A percentile compares a stretch with the other conserved stretches of the same genome.
Evolutionary conservation across 1,284 basidiomycete genomes (phyloP).

Genomic region (Ceratobasidium theobromae): DNA sequence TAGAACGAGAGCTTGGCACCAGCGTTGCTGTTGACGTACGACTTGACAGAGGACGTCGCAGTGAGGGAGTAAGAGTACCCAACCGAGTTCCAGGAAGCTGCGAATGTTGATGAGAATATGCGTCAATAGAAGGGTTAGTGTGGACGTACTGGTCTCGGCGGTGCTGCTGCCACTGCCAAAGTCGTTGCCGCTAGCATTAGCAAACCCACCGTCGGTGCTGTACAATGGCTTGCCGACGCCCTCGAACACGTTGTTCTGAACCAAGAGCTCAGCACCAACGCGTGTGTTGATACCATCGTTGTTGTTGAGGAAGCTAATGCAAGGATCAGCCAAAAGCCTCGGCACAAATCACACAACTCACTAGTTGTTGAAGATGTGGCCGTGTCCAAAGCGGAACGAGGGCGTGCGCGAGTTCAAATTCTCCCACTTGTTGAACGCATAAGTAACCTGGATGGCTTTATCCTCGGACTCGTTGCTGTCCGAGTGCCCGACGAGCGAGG

Average conservation of each 20-base stretch:
- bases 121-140: no score
- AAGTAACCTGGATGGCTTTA: slow-evolving; percentile 29
- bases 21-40: slow-evolving; percentile 1
- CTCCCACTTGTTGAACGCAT: slow-evolving; percentile 26
- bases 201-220: slow-evolving; percentile 10
- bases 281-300: slow-evolving; percentile 54
- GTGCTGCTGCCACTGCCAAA: neutral
- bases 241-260: slow-evolving; percentile 12
- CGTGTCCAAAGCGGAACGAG: slow-evolving; percentile 43
- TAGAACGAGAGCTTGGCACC: no score
- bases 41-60: neutral
- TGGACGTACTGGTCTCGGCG: no score
- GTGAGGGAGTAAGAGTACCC: slow-evolving; percentile 4
- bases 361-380: slow-evolving; percentile 12
- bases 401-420: slow-evolving; percentile 39
- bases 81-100: neutral
- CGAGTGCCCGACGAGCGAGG: slow-evolving; percentile 30
- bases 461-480: slow-evolving; percentile 25
- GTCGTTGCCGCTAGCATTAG: neutral
- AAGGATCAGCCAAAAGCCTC: neutral
- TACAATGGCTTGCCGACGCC: neutral
- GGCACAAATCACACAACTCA: no score
- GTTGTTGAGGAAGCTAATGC: slow-evolving; percentile 45
- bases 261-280: slow-evolving; percentile 42
- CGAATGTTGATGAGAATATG: neutral